These are phyloP conservation scores for Geotrichum bryndzae DNA, from an alignment of 1,139 yeast species.

Conservation along the genomic window DNA sequence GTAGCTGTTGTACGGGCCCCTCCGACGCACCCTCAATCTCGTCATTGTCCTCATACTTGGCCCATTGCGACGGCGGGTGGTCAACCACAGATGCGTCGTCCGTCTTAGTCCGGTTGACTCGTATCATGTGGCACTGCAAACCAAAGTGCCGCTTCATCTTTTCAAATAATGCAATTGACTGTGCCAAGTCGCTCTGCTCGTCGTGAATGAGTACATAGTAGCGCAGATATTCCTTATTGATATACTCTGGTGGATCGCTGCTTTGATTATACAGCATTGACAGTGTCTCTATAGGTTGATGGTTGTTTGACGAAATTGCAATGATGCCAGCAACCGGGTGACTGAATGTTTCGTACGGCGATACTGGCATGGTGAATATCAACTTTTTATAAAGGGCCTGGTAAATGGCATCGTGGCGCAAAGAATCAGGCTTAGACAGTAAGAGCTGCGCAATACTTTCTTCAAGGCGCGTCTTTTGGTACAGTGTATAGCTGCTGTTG, in stretches of 20 bases:
- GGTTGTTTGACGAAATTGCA: slow-evolving; percentile 46
- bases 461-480: slow-evolving; percentile 6
- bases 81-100: slow-evolving; percentile 3
- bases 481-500: background rate
- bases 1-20: slow-evolving; percentile 21
- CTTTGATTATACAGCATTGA: slow-evolving; percentile 34
- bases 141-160: slow-evolving; percentile 36
- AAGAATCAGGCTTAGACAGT: background rate
- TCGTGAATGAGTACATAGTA: slow-evolving; percentile 38
- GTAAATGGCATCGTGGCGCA: slow-evolving; percentile 40
- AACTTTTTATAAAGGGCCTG: slow-evolving; percentile 54
- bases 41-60: background rate
- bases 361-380: slow-evolving; percentile 54
- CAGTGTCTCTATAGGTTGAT: slow-evolving; percentile 48
- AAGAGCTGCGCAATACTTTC: background rate
- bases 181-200: slow-evolving; percentile 32
- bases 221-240: slow-evolving; percentile 36
- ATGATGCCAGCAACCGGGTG: slow-evolving; percentile 82
- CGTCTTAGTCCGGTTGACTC: slow-evolving; percentile 21
- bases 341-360: slow-evolving; percentile 82
- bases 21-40: background rate
- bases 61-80: slow-evolving; percentile 12
- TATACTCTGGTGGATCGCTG: slow-evolving; percentile 33
- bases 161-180: slow-evolving; percentile 32
- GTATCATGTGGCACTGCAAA: slow-evolving; percentile 34